Evolutionary conservation across 345 rosid species (phyloP), one percentile per base, ranked within the genome.

Genomic region (Rubroshorea leprosula): DNA sequence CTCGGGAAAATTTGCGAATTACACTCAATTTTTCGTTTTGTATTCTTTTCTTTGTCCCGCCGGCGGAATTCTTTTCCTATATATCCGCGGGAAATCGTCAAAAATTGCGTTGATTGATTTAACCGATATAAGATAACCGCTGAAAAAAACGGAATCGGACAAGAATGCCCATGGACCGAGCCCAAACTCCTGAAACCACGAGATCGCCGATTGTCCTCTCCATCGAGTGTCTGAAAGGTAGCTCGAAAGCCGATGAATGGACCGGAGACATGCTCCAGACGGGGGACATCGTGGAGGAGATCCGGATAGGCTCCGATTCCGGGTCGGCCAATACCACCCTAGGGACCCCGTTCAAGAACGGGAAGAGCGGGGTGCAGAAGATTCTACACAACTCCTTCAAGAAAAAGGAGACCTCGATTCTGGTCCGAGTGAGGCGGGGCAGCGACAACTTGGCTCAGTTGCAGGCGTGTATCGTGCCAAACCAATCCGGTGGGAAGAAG

Each of bases 201-300:
- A 78, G 74, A 49, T 74, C 83, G 41, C 17, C 63, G 23, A 14
- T 48, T 1, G 89, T 87, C 9, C 83, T 87, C 56, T 85, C 99
- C 13, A 83, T 93, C 72, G 99, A 89, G 16, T 89, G 97, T 54
- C 80, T 93, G 0, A 89, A 83, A 67, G 97, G 99, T 43, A 83
- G 83, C 65, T 86, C 94, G 17, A 93, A 76, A 65, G 93, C 89
- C 63, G 97, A 86, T 21, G 98, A 92, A 67, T 89, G 98, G 98
- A 80, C 93, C 56, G 83, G 81, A n/a, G 99, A 89, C 68, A 85
- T 85, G 91, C 89, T 89, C 51, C 97, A 93, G 59, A 89, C 97
- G 0, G 99, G 97, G n/a, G 99, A 93, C 64, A 83, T 93, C 70
- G 99, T 93, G 0, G 99, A 89, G 60, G 97, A 93, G 66, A 78